phyloP scores from a whole-genome alignment of 108 stramenopile species.

The Cyclotella sp. region DNA sequence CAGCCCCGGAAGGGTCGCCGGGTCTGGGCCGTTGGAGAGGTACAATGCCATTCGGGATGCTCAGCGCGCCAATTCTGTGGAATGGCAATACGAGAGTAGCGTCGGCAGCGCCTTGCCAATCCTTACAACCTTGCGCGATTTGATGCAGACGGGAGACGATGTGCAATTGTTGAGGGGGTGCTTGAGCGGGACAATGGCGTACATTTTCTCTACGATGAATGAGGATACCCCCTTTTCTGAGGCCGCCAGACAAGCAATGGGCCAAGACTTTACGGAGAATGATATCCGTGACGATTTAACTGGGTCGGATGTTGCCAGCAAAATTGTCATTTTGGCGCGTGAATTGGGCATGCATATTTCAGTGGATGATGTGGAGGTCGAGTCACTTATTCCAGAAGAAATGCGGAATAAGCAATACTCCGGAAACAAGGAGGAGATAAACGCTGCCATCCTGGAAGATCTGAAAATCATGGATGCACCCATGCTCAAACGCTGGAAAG shows the following conservation, averaged over 20 bases:
- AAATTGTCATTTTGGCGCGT: constrained; percentile 62
- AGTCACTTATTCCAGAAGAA: constrained; percentile 69
- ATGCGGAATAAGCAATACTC: constrained; percentile 53
- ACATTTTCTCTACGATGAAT: constrained; percentile 61
- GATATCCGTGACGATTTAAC: constrained; percentile 67
- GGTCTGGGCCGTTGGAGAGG: constrained; percentile 62
- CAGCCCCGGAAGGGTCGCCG: constrained; percentile 71
- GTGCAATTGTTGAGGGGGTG: constrained; percentile 68
- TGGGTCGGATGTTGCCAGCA: constrained; percentile 52
- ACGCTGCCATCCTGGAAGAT: constrained; percentile 55
- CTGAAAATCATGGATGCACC: constrained; percentile 51
- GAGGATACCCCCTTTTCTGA: constrained; percentile 64
- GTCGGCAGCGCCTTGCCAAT: constrained; percentile 86
- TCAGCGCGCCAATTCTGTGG: constrained; percentile 52
- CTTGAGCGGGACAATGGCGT: constrained; percentile 80
- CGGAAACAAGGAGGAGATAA: constrained; percentile 39
- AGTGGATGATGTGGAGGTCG: constrained; percentile 73
- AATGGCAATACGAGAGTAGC: constrained; percentile 78
- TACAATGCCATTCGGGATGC: constrained; percentile 69
- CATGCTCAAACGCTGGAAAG: constrained; percentile 65
- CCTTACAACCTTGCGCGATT: constrained; percentile 74
- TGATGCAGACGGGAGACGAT: constrained; percentile 71
- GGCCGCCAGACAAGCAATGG: constrained; percentile 64
- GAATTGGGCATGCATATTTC: constrained; percentile 61
- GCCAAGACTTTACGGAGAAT: constrained; percentile 66